These are phyloP conservation scores for Elsinoe australis DNA, from an alignment of 2,329 filamentous ascomycete species.

Conservation along the genomic window DNA sequence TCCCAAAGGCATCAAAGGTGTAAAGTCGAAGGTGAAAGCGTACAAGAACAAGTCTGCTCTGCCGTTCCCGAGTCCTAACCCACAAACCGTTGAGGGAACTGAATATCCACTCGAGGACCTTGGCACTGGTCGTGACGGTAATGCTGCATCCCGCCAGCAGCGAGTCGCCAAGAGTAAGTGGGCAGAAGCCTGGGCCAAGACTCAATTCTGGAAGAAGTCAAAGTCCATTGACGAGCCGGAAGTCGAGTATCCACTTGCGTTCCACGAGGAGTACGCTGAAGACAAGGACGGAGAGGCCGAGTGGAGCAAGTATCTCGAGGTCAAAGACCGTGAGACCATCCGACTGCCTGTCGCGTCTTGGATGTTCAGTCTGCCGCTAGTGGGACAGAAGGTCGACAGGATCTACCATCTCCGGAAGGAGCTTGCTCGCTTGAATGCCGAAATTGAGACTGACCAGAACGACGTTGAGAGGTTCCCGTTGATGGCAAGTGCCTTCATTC, in stretches of 20 bases:
- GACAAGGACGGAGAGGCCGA: slow-evolving; percentile 56
- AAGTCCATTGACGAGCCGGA: slow-evolving; percentile 23
- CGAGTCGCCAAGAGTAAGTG: slow-evolving; percentile 25
- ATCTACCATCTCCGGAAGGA: slow-evolving; percentile 88
- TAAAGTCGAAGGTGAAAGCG: slow-evolving; percentile 13
- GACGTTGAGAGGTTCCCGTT: slow-evolving; percentile 77
- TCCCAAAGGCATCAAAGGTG: background rate
- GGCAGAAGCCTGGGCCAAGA: slow-evolving; percentile 23
- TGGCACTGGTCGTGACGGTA: slow-evolving; percentile 13
- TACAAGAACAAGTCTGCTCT: slow-evolving; percentile 27
- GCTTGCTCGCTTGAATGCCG: slow-evolving; percentile 76
- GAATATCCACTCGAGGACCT: slow-evolving; percentile 24
- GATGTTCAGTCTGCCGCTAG: slow-evolving; percentile 52
- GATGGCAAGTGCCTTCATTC: slow-evolving; percentile 96
- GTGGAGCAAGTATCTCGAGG: slow-evolving; percentile 77
- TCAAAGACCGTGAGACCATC: slow-evolving; percentile 78
- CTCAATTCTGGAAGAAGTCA: slow-evolving; percentile 28
- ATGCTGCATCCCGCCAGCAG: slow-evolving; percentile 19
- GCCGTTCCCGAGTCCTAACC: slow-evolving; percentile 40
- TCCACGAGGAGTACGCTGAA: slow-evolving; percentile 54
- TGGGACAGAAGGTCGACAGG: slow-evolving; percentile 82
- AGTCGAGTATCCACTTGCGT: slow-evolving; percentile 52
- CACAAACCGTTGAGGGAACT: slow-evolving; percentile 31
- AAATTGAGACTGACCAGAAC: slow-evolving; percentile 85
- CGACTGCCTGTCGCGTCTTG: slow-evolving; percentile 60